phyloP scores from a whole-genome alignment of 148 eudicot species.

The Nyssa sinensis region DNA sequence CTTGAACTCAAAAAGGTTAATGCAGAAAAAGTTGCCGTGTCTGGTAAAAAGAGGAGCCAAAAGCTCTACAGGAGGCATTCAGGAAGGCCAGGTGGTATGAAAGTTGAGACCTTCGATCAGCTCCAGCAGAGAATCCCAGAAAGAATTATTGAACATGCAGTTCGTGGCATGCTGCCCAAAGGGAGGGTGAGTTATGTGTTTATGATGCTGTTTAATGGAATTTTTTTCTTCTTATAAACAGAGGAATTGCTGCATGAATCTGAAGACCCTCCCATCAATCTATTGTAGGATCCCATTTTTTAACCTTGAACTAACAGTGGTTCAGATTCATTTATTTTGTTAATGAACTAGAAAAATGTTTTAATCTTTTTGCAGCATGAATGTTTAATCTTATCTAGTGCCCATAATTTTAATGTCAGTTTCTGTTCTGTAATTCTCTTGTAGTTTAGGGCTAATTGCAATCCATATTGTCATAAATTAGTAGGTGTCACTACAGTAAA shows the following conservation, averaged over 20 bases:
- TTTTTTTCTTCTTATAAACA: background rate
- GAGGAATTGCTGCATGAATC: background rate
- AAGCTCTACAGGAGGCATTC: slow-evolving; percentile 95
- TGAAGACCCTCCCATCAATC: too few species aligned
- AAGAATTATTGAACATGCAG: slow-evolving; percentile 95
- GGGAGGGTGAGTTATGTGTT: slow-evolving; percentile 70
- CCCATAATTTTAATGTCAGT: too few species aligned
- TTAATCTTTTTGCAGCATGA: too few species aligned
- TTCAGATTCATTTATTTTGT: background rate
- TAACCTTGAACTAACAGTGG: too few species aligned
- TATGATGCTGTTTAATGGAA: background rate
- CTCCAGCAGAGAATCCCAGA: slow-evolving; percentile 97
- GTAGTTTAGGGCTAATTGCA: too few species aligned
- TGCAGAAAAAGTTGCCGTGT: slow-evolving; percentile 91
- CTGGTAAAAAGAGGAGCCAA: slow-evolving; percentile 86
- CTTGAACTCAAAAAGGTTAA: slow-evolving; percentile 54
- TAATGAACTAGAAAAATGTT: background rate
- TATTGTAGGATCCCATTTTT: too few species aligned
- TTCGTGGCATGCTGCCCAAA: slow-evolving; percentile 99
- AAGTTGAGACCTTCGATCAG: slow-evolving; percentile 92
- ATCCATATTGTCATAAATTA: too few species aligned
- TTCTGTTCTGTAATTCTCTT: too few species aligned
- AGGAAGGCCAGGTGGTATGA: slow-evolving; percentile 99
- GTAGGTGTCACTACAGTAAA: background rate
- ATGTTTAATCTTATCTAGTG: too few species aligned